Evolutionary conservation across 805 yeast genomes (phyloP), one percentile per base, ranked within the genome.

Genomic region (Wickerhamomyces sydowiorum): DNA sequence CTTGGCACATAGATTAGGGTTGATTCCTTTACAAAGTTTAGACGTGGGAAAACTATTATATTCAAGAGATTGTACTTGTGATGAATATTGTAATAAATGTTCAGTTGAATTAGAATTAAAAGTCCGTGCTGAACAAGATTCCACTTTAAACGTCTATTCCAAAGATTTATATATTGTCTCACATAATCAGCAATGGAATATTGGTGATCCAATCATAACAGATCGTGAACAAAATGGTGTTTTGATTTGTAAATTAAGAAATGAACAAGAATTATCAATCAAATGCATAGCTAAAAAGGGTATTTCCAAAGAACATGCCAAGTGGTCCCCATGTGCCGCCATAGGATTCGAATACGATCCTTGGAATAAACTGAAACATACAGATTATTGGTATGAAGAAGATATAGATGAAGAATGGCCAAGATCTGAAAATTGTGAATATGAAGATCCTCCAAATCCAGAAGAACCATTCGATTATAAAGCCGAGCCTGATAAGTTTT

Each of bases 201-300:
- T 90, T 49, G 99, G 99, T 1, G 74, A 78, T 41, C 98, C 99
- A 3, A 84, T 91, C n/a, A 77, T 82, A 42, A 72, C 82, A 45
- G 96, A 89, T 57, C 75, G 79, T 25, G 80, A 74, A 45, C 76
- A 78, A 28, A 80, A 82, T 48, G 99, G 99, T 42, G 86, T 91
- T n/a, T 66, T 93, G 42, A 79, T 93, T 52, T 88, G 96, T 66
- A 89, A 91, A 63, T 73, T 93, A 53, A 79, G 96, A 62, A 86
- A 85, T 60, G 91, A 89, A 56, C 99, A 93, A 68, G 96, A 91
- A 60, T 72, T 93, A 53, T 78, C 83, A 52, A 68, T 93, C 46
- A 82, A 83, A 52, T 93, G 99, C 66, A 84, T 93, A 48, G 99
- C 99, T 42, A 93, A 93, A 65, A 93, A 93, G 69, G 99, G 98